These are phyloP conservation scores for Calendula officinalis DNA, from an alignment of 129 eudicot species.

Conservation along the genomic window DNA sequence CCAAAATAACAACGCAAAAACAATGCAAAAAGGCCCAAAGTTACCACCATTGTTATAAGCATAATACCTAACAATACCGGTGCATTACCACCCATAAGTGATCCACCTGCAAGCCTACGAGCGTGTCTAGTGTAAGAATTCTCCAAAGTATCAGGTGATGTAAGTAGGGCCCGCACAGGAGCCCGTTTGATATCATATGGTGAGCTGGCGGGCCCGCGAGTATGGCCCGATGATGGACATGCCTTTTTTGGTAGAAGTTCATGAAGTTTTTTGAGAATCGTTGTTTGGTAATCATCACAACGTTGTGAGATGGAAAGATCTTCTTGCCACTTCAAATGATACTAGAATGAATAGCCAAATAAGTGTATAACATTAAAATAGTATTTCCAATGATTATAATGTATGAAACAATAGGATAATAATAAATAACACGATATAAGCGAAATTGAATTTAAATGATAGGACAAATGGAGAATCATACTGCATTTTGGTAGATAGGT, in stretches of 20 bases:
- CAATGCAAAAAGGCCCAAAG: conserved; percentile 30
- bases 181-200: conserved; percentile 10
- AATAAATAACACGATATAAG: not conserved
- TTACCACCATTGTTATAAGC: conserved; percentile 24
- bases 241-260: conserved; percentile 22
- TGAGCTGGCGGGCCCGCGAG: conserved; percentile 7
- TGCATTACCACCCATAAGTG: conserved; percentile 9
- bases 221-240: conserved; percentile 17
- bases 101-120: conserved; percentile 33
- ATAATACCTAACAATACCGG: conserved; percentile 26
- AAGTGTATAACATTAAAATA: not conserved
- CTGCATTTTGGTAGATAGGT: conserved; percentile 18
- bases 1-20: conserved; percentile 32
- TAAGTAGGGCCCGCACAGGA: conserved; percentile 33
- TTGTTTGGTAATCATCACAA: conserved; percentile 19
- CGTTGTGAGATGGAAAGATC: not conserved
- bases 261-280: conserved; percentile 21
- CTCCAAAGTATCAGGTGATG: conserved; percentile 25
- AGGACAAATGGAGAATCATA: conserved; percentile 21
- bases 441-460: not conserved
- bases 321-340: conserved; percentile 24
- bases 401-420: not conserved
- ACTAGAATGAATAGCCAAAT: conserved; percentile 2
- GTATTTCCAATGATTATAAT: not conserved
- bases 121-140: conserved; percentile 25